Evolutionary conservation across 306 rosid species (phyloP).

Genomic region (Vigna nakashimae): DNA sequence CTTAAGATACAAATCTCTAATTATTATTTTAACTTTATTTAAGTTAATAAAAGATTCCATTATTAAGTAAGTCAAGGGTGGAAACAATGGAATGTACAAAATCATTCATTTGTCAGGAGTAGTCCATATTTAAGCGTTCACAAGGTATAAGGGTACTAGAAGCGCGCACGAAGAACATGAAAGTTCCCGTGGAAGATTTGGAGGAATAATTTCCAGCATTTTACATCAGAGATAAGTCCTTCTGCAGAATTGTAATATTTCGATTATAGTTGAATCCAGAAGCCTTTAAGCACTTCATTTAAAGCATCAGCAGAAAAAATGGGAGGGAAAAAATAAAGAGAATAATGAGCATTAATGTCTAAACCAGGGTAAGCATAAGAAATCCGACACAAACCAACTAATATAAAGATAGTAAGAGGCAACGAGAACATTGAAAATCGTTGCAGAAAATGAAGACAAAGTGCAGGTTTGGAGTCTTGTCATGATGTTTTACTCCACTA

Average conservation of each 20-base stretch:
- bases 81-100: background rate
- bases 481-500: conserved; percentile 24
- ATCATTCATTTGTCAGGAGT: background rate
- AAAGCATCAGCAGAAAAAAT: background rate
- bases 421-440: background rate
- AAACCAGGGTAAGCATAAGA: background rate
- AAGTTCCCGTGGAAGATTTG: background rate
- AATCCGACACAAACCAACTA: background rate
- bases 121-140: background rate
- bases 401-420: conserved; percentile 22
- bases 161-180: background rate
- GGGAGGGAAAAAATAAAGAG: background rate
- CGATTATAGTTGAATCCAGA: background rate
- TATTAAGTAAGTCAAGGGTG: background rate
- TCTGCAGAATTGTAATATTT: background rate
- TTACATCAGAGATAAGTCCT: background rate
- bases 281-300: background rate
- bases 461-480: background rate
- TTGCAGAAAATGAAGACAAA: conserved; percentile 7
- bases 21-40: too few species aligned
- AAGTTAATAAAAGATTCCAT: too few species aligned
- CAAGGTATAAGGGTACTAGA: background rate
- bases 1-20: too few species aligned
- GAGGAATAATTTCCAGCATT: background rate
- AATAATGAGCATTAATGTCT: background rate